phyloP scores from a whole-genome alignment of 352 stramenopile species.

The Globisporangium rhizosaccharum region DNA sequence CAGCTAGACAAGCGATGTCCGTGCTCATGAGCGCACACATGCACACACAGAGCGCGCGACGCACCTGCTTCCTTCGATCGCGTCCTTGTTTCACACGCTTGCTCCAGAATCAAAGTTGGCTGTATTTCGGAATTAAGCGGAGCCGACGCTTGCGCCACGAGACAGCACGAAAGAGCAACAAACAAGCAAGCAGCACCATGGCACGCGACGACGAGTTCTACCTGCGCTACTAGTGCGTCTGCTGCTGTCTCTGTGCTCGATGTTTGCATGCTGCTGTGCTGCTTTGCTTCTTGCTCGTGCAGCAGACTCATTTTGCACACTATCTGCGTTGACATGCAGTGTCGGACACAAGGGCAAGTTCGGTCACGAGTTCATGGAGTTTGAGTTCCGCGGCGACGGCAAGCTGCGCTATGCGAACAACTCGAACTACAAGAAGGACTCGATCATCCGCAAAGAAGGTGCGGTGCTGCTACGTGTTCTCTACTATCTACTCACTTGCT shows the following conservation, averaged over 20 bases:
- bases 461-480: not conserved
- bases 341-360: slow-evolving; percentile 96
- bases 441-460: slow-evolving; percentile 97
- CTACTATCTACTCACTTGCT: not conserved
- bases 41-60: too few species aligned
- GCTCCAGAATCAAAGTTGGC: not conserved
- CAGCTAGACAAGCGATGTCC: too few species aligned
- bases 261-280: not conserved
- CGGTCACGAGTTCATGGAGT: slow-evolving; percentile 97
- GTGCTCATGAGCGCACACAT: not conserved
- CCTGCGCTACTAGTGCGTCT: slow-evolving; percentile 82
- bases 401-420: slow-evolving; percentile 97
- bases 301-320: not conserved
- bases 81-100: not conserved
- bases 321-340: slow-evolving; percentile 23
- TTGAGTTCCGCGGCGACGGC: slow-evolving; percentile 90
- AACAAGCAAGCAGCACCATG: slow-evolving; percentile 30
- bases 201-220: slow-evolving; percentile 78
- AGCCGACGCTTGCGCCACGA: not conserved
- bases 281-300: not conserved
- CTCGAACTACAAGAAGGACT: slow-evolving; percentile 97
- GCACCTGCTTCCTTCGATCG: not conserved
- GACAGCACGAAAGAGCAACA: slow-evolving; percentile 6
- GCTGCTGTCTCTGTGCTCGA: not conserved
- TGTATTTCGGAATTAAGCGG: not conserved